Evolutionary conservation across 148 eudicot species (phyloP), one percentile per base, ranked within the genome.

Genomic region (Nyssa sinensis): DNA sequence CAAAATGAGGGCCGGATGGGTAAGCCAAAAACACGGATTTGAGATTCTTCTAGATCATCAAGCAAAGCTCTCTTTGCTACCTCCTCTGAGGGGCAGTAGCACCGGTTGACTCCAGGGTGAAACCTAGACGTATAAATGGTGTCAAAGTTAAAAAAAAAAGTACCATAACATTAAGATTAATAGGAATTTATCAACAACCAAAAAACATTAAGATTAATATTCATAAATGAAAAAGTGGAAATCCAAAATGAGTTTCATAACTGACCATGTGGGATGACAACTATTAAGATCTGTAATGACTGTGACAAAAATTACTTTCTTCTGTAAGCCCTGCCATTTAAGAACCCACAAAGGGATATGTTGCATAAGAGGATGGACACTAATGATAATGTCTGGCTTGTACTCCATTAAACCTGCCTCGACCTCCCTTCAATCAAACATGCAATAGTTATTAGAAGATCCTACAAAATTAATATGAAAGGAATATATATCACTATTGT

Each of bases 311-410:
- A 92, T 76, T n/a, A 95, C 97, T 84, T 92, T 95, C 82, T 92
- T 92, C 71, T 92, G 96, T 35, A 95, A 88, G 61, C 97, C 94
- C 84, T 92, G 98, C 98, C 97, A 95, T 78, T 92, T 95, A 33
- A 95, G 96, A 75, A 95, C 98, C 98, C 94, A 92, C 74, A 92
- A 70, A 35, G 98, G 98, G 25, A 95, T 92, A 72, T 95, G 98
- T 81, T 95, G 98, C 97, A 92, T 95, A 23, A 95, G 96, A 80
- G 98, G 98, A 80, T 95, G 98, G 35, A 92, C 98, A 49, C 96
- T 90, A 7, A 92, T 92, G 72, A 95, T 95, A 66, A 95, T 92
- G 33, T 92, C 98, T 0, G 98, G 98, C 79, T 89, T 95, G 85
- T 90, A 95, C 79, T 95, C 91, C 97, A 95, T 95, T 55, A 92